phyloP scores from a whole-genome alignment of 2,329 filamentous ascomycete species.

The Colletotrichum higginsianum region DNA sequence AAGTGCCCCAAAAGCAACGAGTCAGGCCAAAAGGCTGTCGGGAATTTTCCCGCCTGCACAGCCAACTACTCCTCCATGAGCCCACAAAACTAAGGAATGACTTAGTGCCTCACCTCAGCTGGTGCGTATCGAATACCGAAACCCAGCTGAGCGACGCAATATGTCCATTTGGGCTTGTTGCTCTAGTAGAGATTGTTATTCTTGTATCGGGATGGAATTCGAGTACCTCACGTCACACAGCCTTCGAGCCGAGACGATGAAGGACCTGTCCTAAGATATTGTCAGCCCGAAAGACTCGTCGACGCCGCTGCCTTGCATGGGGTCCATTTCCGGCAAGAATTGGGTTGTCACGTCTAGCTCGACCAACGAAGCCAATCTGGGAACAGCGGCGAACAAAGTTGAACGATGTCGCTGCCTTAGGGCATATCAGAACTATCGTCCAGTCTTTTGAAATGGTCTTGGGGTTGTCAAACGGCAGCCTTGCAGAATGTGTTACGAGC shows the following conservation, averaged over 20 bases:
- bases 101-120: slow-evolving; percentile 27
- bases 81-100: background rate
- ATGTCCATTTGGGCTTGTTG: background rate
- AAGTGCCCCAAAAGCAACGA: slow-evolving; percentile 19
- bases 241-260: background rate
- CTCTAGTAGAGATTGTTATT: background rate
- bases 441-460: slow-evolving; percentile 17
- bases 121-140: slow-evolving; percentile 14
- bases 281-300: background rate
- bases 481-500: slow-evolving; percentile 28
- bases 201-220: background rate
- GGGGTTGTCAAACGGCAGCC: slow-evolving; percentile 27
- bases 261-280: background rate
- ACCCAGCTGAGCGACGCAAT: slow-evolving; percentile 4
- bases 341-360: background rate
- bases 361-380: slow-evolving; percentile 14
- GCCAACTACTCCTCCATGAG: background rate
- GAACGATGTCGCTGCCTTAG: slow-evolving; percentile 21
- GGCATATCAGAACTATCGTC: background rate
- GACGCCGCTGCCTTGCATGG: slow-evolving; percentile 2
- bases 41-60: slow-evolving; percentile 34
- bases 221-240: slow-evolving; percentile 10
- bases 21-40: slow-evolving; percentile 36
- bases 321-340: background rate
- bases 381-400: background rate